A percentile compares a stretch with the other conserved stretches of the same genome.
phyloP scores from a whole-genome alignment of 2,329 filamentous ascomycete genomes.

The Fusarium sublunatum region DNA sequence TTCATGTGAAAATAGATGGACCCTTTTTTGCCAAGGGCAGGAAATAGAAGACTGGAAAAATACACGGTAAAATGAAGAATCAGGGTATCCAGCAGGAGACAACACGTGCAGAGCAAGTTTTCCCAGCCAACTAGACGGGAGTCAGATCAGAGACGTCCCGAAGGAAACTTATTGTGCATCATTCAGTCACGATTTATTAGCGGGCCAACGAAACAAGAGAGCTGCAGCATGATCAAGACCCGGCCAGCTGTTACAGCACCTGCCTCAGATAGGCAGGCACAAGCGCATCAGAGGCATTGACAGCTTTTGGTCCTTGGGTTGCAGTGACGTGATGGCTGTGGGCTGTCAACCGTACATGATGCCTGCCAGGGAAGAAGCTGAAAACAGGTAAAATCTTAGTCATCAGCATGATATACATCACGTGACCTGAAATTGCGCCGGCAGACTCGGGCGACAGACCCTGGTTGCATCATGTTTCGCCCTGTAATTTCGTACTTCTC shows the following conservation, averaged over 20 bases:
- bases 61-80: slow-evolving; percentile 15
- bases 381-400: slow-evolving; percentile 11
- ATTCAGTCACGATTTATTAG: slow-evolving; percentile 14
- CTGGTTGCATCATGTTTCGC: slow-evolving; percentile 44
- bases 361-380: not conserved
- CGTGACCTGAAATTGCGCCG: slow-evolving; percentile 36
- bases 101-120: slow-evolving; percentile 18
- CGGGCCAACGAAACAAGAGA: slow-evolving; percentile 9
- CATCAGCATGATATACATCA: slow-evolving; percentile 15
- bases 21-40: slow-evolving; percentile 2
- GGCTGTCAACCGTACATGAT: slow-evolving; percentile 2
- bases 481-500: slow-evolving; percentile 24
- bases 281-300: slow-evolving; percentile 10
- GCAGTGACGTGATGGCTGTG: slow-evolving; percentile 35
- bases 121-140: slow-evolving; percentile 3
- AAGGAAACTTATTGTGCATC: slow-evolving; percentile 6
- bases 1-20: slow-evolving; percentile 22
- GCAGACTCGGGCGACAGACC: slow-evolving; percentile 37
- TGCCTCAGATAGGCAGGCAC: slow-evolving; percentile 14
- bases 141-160: slow-evolving; percentile 15
- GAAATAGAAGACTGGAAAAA: slow-evolving; percentile 15
- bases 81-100: slow-evolving; percentile 16
- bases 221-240: slow-evolving; percentile 6
- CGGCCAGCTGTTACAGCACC: slow-evolving; percentile 2
- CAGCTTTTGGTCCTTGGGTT: slow-evolving; percentile 4